Base-by-base conservation (phyloP, 768 basidiomycete genomes). In the Kwoniella botswanensis region DNA sequence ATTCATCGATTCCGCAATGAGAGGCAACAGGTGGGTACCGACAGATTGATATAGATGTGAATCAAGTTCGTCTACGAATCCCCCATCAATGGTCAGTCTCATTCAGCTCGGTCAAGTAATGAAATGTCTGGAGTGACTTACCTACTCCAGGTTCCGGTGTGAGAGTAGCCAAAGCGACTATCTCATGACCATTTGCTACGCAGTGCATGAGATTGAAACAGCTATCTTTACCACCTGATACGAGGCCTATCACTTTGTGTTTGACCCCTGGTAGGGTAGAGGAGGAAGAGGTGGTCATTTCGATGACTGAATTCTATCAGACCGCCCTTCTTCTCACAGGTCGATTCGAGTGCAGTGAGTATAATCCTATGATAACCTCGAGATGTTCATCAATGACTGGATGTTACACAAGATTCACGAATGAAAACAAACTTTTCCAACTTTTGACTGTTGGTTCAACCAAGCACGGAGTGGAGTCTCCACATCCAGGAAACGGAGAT, bases 41-140 rank as follows among this genome's bases (percentile, higher is more conserved):
- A 99, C 95, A n/a, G 96, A 98, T 83, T 99, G 97, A 84, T 98
- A 99, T 83, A 99, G 87, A 85, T 94, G 98, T 24, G 95, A 98
- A 84, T 99, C 95, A 78, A 98, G 89, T 86, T 99, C 97, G 86
- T 98, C 97, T 97, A 55, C 13, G n/a, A 21, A 24, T 22, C 26
- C 13, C 11, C 9, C 18, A 52, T 29, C 43, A 26, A 68, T 41
- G 58, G 43, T 53, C 46, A 63, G 68, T 5, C 5, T 35, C 35
- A 9, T 35, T 7, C 35, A 35, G 35, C 35, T 35, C 35, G 4
- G 35, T 35, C 35, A 35, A 7, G 1, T 35, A 35, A 7, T 35
- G 35, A 35, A 35, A 2, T 9, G 13, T 18, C 50, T 22, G 41
- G 15, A 42, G 12, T 5, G 4, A 4, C 88, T 79, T 76, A 94